Evolutionary conservation across 305 asterid genomes (phyloP).

Genomic region (Fraxinus nigra): DNA sequence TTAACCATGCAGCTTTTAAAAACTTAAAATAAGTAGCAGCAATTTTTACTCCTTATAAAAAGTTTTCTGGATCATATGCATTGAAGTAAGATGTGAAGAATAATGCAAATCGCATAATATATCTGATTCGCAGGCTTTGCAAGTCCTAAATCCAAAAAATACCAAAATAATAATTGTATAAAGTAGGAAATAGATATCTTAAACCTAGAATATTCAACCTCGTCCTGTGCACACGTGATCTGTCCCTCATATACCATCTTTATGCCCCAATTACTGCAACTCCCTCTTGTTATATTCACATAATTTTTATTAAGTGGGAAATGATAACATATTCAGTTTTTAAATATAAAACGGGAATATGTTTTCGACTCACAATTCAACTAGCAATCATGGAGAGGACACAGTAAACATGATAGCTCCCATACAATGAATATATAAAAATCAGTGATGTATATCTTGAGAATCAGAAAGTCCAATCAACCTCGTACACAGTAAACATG

Average conservation of each 20-base stretch:
- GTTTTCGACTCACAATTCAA: background rate
- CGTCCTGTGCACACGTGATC: background rate
- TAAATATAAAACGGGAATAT: background rate
- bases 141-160: background rate
- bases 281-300: background rate
- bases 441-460: background rate
- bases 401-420: background rate
- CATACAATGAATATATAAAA: background rate
- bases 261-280: background rate
- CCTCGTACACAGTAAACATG: background rate
- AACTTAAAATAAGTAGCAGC: background rate
- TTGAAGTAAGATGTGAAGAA: background rate
- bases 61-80: background rate
- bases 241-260: background rate
- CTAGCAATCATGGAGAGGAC: background rate
- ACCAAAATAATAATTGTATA: background rate
- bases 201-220: background rate
- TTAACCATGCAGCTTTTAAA: background rate
- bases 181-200: background rate
- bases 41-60: background rate
- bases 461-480: background rate
- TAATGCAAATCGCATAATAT: constrained; percentile 2
- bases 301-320: background rate
- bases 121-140: background rate
- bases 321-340: background rate